Evolutionary conservation across 176 grass and related monocot species (phyloP).

Genomic region (Oryza meyeriana): DNA sequence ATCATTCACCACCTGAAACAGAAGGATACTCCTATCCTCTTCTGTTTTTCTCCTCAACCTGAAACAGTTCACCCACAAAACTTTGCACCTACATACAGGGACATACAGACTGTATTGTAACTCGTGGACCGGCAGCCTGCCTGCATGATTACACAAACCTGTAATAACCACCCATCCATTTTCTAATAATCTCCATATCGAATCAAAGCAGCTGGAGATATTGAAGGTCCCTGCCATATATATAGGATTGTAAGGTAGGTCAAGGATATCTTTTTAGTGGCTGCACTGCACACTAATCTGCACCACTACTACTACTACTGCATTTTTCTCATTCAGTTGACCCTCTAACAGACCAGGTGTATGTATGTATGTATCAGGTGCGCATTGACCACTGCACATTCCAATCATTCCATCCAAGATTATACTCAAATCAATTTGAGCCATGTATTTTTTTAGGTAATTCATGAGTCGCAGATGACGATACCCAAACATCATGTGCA

Average conservation of each 20-base stretch:
- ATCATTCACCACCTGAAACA: background rate
- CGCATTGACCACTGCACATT: background rate
- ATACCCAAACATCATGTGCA: background rate
- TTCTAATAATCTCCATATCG: background rate
- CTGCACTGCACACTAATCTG: background rate
- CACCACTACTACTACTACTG: no score
- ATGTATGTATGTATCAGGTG: background rate
- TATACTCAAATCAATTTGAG: background rate
- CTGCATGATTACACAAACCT: background rate
- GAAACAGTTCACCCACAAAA: background rate
- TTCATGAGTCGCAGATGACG: background rate
- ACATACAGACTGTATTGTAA: background rate
- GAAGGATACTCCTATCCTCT: background rate
- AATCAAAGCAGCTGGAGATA: background rate
- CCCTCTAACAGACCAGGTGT: background rate
- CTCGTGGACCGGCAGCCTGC: background rate
- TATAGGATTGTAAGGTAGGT: background rate
- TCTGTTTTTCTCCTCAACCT: background rate
- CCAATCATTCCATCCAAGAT: background rate
- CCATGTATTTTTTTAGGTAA: background rate
- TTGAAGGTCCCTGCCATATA: background rate
- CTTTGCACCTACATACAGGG: background rate
- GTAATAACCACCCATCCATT: background rate
- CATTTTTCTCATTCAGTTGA: background rate
- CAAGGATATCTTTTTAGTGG: background rate